Evolutionary conservation across 2,329 filamentous ascomycete species (phyloP), one percentile per base, ranked within the genome.

Genomic region (Zasmidium citrigriseum): DNA sequence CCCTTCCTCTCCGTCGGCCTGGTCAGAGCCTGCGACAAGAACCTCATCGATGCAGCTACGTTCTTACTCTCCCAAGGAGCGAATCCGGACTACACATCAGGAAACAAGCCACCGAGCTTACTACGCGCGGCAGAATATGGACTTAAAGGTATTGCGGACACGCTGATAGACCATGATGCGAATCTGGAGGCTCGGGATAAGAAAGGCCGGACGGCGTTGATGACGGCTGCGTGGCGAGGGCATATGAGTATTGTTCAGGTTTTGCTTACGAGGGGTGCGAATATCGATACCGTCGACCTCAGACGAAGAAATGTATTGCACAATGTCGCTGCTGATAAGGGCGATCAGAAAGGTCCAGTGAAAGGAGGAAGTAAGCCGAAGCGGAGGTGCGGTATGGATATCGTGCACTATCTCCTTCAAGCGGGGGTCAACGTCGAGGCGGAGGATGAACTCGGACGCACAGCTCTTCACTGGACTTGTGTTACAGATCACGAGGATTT

Each of bases 221-320:
- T 77, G 76, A 77, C 73, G 1, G 77, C 77, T 4, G 76, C 77
- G 7, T 77, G 73, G 74, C 64, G 62, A 55, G 77, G 77, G 24
- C 75, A 78, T 58, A 68, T 68, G 50, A 68, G 75, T 49, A 65
- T 77, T 1, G 62, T 79, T 21, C 66, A 76, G 34, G 27, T 76
- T 22, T 58, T 78, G n/a, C 70, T 78, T 24, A 55, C 64, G 21
- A 54, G 58, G 16, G 68, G 68, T 0, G 68, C 66, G 4, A 52
- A 64, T 34, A 53, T 68, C 25, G 60, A 66, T 45, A 63, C 64
- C 11, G 52, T 59, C 49, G 68, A 70, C 51, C 38, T 56, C 21
- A 52, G 63, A 20, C 52, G 61, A 27, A 52, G 68, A 10, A 70
- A 67, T 59, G 66, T 67, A 3, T 51, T 78, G 62, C 77, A 79